Evolutionary conservation across 257 asterid genomes (phyloP), one percentile per base, ranked within the genome.

Genomic region (Solanum virginianum): DNA sequence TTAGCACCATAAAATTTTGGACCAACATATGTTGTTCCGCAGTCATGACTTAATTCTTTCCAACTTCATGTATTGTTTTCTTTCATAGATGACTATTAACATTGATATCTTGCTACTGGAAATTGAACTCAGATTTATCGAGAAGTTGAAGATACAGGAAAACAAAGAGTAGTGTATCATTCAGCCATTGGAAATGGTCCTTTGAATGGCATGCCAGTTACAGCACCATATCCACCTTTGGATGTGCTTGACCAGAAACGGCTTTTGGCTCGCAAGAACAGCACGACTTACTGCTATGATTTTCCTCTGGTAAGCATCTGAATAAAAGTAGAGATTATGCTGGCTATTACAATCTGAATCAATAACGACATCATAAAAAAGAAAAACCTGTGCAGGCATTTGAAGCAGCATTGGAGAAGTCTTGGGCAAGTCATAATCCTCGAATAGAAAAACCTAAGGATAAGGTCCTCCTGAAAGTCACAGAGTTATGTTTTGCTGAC

Each of bases 201-300:
- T 51, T 85, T 95, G 93, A 98, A 97, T 75, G 94, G 95, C 54
- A 85, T 89, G 74, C 95, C 97, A 15, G 96, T 94, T 84, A 92
- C 90, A 82, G 94, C 96, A 86, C 91, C 88, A 14, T 94, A 97
- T 84, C 94, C 87, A 70, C 94, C 99, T 87, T 83, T 97, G 86
- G 97, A 94, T 82, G 89, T 89, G 87, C 94, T 97, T 87, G 99
- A 94, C 88, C 92, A 91, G 88, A 97, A 92, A 85, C 99, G 99
- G 45, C 98, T 94, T 75, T 49, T 94, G 85, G 99, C 99, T 68
- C 88, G 98, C 86, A 97, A 91, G 91, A 97, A 92, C 92, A 92
- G 77, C 95, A 94, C 99, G 14, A 94, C 98, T 62, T 97, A 97
- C 80, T 97, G 99, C 97, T 97, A 97, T 49, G 99, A 97, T 85